A percentile compares a stretch with the other conserved stretches of the same genome.
These are phyloP conservation scores for Meyerozyma sp. DNA, from an alignment of 1,139 yeast species.

Conservation along the genomic window DNA sequence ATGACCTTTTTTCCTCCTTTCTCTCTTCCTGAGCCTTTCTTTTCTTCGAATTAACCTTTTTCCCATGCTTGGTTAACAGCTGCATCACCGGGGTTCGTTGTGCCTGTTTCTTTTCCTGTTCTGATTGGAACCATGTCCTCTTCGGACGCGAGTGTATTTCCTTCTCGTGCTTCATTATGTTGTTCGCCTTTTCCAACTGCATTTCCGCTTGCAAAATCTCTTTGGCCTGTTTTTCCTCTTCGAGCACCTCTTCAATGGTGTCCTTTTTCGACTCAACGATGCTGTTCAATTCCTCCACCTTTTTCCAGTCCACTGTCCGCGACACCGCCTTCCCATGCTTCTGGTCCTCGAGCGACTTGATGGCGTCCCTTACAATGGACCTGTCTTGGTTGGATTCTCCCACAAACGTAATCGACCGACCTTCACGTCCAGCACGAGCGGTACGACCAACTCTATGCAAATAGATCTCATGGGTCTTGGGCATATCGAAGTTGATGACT, in stretches of 20 bases:
- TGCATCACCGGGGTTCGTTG: slow-evolving; percentile 39
- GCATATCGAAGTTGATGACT: slow-evolving; percentile 94
- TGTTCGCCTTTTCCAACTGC: slow-evolving; percentile 82
- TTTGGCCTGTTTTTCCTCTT: slow-evolving; percentile 86
- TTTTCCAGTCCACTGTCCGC: slow-evolving; percentile 81
- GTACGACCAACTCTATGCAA: slow-evolving; percentile 98
- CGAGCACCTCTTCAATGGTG: slow-evolving; percentile 68
- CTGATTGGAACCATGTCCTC: slow-evolving; percentile 94
- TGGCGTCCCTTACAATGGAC: slow-evolving; percentile 81
- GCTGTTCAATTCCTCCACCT: slow-evolving; percentile 63
- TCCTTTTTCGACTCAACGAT: slow-evolving; percentile 55
- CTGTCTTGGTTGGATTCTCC: slow-evolving; percentile 87
- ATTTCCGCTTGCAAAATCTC: slow-evolving; percentile 84
- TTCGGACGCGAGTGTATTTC: slow-evolving; percentile 89
- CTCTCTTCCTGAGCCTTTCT: slow-evolving; percentile 52
- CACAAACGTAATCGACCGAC: slow-evolving; percentile 86
- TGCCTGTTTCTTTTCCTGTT: slow-evolving; percentile 54
- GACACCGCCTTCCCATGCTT: slow-evolving; percentile 61
- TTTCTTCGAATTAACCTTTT: slow-evolving; percentile 50
- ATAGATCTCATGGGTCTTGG: slow-evolving; percentile 83
- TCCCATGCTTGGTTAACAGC: slow-evolving; percentile 40
- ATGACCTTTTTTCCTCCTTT: slow-evolving; percentile 46
- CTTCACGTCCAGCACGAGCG: slow-evolving; percentile 98
- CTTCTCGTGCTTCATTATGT: slow-evolving; percentile 68
- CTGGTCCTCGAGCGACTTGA: slow-evolving; percentile 49